These are phyloP conservation scores for Solanum chacoense DNA, from an alignment of 305 asterid genomes.

Conservation along the genomic window DNA sequence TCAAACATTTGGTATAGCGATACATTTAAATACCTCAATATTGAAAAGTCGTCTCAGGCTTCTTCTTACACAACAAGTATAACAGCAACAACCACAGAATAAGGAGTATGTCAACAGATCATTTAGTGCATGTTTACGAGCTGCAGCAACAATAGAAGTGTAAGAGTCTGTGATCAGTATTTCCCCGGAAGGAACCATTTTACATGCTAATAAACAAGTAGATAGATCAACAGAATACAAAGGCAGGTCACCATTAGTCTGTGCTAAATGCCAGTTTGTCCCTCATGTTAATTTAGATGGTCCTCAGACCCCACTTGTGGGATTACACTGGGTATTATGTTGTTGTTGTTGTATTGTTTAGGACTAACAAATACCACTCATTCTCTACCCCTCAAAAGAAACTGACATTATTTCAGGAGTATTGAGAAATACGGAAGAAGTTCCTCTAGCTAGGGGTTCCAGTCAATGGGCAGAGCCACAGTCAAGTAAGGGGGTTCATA, in stretches of 20 bases:
- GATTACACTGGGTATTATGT: background rate
- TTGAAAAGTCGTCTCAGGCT: conserved; percentile 1
- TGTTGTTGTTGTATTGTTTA: background rate
- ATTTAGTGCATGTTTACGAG: background rate
- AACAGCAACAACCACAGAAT: conserved; percentile 12
- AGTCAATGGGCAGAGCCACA: background rate
- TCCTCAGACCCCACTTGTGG: background rate
- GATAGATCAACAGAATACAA: background rate
- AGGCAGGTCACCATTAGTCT: background rate
- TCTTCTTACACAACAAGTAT: conserved; percentile 8
- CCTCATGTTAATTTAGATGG: background rate
- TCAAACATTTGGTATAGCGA: background rate
- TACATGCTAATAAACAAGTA: background rate
- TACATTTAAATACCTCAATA: conserved; percentile 5
- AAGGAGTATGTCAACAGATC: background rate
- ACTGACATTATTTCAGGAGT: background rate
- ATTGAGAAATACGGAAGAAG: background rate
- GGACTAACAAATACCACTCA: background rate
- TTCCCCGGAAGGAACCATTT: background rate
- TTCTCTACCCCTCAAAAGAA: background rate
- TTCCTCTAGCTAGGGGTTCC: background rate
- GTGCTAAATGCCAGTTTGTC: background rate
- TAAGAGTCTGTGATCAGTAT: background rate
- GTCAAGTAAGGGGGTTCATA: background rate
- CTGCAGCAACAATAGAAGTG: background rate